A percentile compares a stretch with the other conserved stretches of the same genome.
phyloP scores from a whole-genome alignment of 2,329 filamentous ascomycete species.

The Triangularia verruculosa region DNA sequence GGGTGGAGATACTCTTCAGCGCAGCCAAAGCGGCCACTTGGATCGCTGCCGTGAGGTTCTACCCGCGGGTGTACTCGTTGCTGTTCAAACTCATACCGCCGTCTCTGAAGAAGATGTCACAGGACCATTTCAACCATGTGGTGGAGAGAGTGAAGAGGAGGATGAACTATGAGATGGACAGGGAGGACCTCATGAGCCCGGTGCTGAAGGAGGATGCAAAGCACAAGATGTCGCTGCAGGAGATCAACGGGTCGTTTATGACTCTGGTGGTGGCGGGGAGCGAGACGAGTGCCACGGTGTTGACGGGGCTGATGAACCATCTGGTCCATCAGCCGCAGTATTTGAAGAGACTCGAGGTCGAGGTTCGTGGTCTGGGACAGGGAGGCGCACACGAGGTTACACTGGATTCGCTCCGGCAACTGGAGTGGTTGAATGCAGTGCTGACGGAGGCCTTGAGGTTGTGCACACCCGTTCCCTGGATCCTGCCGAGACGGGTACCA shows the following conservation, averaged over 20 bases:
- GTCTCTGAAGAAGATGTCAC: conserved; percentile 14
- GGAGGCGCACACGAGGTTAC: conserved; percentile 34
- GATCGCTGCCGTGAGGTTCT: conserved; percentile 10
- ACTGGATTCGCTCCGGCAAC: conserved; percentile 22
- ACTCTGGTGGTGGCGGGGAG: conserved; percentile 43
- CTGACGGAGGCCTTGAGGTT: conserved; percentile 35
- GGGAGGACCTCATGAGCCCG: conserved; percentile 23
- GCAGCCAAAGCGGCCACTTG: conserved; percentile 8
- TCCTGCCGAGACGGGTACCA: conserved; percentile 30
- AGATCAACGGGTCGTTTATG: conserved; percentile 16
- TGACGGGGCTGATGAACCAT: conserved; percentile 38
- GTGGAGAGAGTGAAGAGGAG: conserved; percentile 18
- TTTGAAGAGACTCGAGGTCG: conserved; percentile 36
- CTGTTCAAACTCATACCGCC: conserved; percentile 14
- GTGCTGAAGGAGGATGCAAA: conserved; percentile 9
- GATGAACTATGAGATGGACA: conserved; percentile 15
- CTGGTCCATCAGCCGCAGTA: conserved; percentile 37
- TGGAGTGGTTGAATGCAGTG: conserved; percentile 34
- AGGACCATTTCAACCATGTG: conserved; percentile 14
- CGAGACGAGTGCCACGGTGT: conserved; percentile 48
- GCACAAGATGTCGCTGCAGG: conserved; percentile 9
- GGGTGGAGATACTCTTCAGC: conserved; percentile 19
- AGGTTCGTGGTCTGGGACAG: conserved; percentile 40
- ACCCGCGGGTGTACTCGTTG: conserved; percentile 10
- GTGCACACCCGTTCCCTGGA: conserved; percentile 31